Conservation (phyloP, 2,329 filamentous ascomycete species). For the Pezicula rhizophila region DNA sequence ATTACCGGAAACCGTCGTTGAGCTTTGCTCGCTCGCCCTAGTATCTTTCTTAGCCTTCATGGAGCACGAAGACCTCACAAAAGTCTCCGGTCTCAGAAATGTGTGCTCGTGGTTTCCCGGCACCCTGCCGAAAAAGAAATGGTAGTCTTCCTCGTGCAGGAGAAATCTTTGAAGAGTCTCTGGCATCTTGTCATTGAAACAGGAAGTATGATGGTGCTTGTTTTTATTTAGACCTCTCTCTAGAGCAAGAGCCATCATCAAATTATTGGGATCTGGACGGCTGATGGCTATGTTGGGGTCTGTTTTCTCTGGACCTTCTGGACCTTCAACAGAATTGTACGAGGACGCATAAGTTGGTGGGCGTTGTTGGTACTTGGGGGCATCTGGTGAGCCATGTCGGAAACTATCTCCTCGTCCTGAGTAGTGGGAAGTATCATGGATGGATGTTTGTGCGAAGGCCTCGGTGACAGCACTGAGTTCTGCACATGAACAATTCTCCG, state of each 20-base stretch:
- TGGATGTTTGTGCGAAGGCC: background rate
- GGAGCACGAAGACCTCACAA: constrained; percentile 3
- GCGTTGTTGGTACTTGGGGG: constrained; percentile 4
- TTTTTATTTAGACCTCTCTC: constrained; percentile 1
- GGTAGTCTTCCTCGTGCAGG: background rate
- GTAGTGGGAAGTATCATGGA: constrained; percentile 1
- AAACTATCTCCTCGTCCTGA: constrained; percentile 1
- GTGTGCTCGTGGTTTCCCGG: background rate
- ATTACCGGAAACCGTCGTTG: constrained; percentile 4
- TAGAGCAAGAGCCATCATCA: background rate
- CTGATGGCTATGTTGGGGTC: constrained; percentile 10
- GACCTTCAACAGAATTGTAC: constrained; percentile 2
- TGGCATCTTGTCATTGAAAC: background rate
- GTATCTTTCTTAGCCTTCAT: constrained; percentile 10
- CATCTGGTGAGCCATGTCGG: background rate
- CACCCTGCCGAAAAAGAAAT: background rate
- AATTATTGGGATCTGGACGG: background rate
- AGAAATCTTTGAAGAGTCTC: background rate
- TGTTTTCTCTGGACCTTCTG: constrained; percentile 17
- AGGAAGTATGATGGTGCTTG: background rate
- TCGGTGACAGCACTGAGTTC: constrained; percentile 8
- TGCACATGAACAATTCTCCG: constrained; percentile 20
- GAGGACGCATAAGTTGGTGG: constrained; percentile 11
- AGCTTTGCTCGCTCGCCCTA: constrained; percentile 11
- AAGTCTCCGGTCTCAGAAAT: background rate